Evolutionary conservation across 768 basidiomycete genomes (phyloP), one percentile per base, ranked within the genome.

Genomic region (Calocybe gangraenosa): DNA sequence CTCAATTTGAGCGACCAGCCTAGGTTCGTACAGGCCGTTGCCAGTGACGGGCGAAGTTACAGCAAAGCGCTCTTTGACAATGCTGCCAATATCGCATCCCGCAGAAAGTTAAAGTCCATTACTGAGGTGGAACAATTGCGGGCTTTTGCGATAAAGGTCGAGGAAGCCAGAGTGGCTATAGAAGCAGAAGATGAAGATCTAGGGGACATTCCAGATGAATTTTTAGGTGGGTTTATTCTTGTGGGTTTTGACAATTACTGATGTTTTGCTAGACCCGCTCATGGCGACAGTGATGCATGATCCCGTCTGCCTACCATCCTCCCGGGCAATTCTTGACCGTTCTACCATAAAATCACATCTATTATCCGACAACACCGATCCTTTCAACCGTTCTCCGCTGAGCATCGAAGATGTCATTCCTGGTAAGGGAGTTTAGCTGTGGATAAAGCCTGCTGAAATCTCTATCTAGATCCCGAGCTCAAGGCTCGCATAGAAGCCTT

Each of bases 231-330:
- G 82, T 50, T 9, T 40, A 25, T 47, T 40, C 32, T 36, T 54
- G 31, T 36, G n/a, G 14, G 15, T 49, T 14, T 22, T 44, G n/a
- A 47, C 54, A 2, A 30, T 36, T 48, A 49, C 46, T 44, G 15
- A 48, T 40, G 31, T 19, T 37, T 20, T 42, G 13, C 34, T 43
- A 94, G 92, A 94, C 63, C 92, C 90, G 1, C 71, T 96, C 51
- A 91, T 94, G 82, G 85, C 77, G 57, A 87, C 88, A 3, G 60
- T 99, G 43, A 99, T 99, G 96, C 84, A 82, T 44, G 92, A 99
- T 62, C 96, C 96, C 2, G 94, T 98, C 46, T 78, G 81, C 22
- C 64, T 99, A 23, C 96, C 96, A 0, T 82, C 87, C 0, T 97
- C 94, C 2, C 74, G 71, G 42, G 69, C 79, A 0, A 75, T 88